Evolutionary conservation across 805 yeast genomes (phyloP), one percentile per base, ranked within the genome.

Genomic region (Nakazawaea pomicola): DNA sequence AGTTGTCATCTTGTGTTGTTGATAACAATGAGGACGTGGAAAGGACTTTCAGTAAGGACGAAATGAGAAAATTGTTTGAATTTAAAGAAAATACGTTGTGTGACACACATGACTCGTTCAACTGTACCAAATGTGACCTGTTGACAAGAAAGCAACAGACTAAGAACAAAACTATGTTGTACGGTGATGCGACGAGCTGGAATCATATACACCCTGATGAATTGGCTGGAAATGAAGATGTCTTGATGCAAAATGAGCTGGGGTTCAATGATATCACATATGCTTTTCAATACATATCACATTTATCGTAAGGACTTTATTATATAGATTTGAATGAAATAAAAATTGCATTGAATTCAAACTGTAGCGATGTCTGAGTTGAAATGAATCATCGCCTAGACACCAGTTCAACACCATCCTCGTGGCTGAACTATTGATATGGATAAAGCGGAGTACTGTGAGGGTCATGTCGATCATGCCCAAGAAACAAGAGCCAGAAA

Each of bases 121-220:
- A 83, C 49, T 93, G 99, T 65, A 82, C 80, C 58, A 67, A 98
- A 48, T 93, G 99, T 58, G 49, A 57, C 23, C 29, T 46, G 3
- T 60, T 61, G 18, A 58, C 62, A 11, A 84, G 80, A 0, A 67
- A 66, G 35, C 99, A 93, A 62, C 47, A 62, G 23, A 53, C 67
- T 4, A 80, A 74, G 49, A 74, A 96, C 0, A 76, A 80, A 0
- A 95, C 95, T 0, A 90, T 93, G 96, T 64, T 93, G 25, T 93
- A 93, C 57, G 99, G 99, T 48, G 99, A 93, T 61, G 86, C 98
- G 0, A 93, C 97, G 0, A 81, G 97, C 0, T 91, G 99, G 99
- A 91, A 93, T 58, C 99, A 93, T 64, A 69, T 86, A 43, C 74
- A 80, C 46, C 85, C 74, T 45, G 72, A 67, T 3, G 77, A 74